These are phyloP conservation scores for Nyctanthes arbortristis DNA, from an alignment of 257 asterid genomes.

Conservation along the genomic window DNA sequence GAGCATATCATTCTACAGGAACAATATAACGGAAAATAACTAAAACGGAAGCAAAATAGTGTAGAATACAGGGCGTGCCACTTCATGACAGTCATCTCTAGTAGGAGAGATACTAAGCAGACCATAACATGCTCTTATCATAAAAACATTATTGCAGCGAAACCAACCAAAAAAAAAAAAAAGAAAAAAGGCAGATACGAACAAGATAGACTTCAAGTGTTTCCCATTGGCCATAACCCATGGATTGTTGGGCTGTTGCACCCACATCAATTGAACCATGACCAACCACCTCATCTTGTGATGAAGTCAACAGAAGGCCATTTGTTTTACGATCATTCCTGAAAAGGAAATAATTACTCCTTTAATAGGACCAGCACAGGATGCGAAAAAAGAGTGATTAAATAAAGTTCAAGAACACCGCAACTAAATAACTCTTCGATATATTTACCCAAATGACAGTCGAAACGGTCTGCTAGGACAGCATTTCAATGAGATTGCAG, in stretches of 20 bases:
- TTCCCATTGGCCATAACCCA: slow-evolving; percentile 78
- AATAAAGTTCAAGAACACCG: slow-evolving; percentile 4
- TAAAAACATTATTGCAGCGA: background rate
- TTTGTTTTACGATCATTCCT: slow-evolving; percentile 65
- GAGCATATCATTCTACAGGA: background rate
- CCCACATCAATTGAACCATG: slow-evolving; percentile 53
- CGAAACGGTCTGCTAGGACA: slow-evolving; percentile 55
- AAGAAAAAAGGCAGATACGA: too few species aligned
- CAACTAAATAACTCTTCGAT: slow-evolving; percentile 12
- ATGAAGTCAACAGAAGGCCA: slow-evolving; percentile 73
- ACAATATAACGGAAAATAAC: background rate
- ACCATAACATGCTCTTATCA: slow-evolving; percentile 7
- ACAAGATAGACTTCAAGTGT: slow-evolving; percentile 92
- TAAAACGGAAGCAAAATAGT: slow-evolving; percentile 17
- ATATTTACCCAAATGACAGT: slow-evolving; percentile 49
- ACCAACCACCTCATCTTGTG: slow-evolving; percentile 51
- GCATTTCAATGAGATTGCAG: slow-evolving; percentile 79
- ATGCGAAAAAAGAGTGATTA: background rate
- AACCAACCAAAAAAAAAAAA: slow-evolving; percentile 13
- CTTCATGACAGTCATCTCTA: background rate
- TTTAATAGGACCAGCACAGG: slow-evolving; percentile 17
- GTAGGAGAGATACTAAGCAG: slow-evolving; percentile 13
- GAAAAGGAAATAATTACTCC: slow-evolving; percentile 27
- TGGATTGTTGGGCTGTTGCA: slow-evolving; percentile 41
- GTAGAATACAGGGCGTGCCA: background rate